A percentile compares a stretch with the other conserved stretches of the same genome.
These are phyloP conservation scores for Clathrospora elynae DNA, from an alignment of 2,329 filamentous ascomycete species.

Conservation along the genomic window DNA sequence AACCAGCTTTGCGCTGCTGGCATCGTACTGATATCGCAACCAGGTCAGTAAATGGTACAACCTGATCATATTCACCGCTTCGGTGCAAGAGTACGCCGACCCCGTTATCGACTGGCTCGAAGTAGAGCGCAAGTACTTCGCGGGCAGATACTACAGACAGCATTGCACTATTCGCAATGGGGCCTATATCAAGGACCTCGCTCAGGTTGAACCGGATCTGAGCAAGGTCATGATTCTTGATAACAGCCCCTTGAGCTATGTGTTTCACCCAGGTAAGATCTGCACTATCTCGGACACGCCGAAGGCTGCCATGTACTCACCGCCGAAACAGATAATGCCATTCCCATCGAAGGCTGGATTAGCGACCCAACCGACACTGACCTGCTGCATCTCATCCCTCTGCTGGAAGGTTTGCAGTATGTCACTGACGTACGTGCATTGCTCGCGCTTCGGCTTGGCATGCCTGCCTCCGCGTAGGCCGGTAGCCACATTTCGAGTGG, in stretches of 20 bases:
- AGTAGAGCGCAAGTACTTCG: conserved; percentile 94
- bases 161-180: conserved; percentile 96
- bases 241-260: conserved; percentile 96
- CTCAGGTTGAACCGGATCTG: conserved; percentile 92
- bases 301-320: conserved; percentile 18
- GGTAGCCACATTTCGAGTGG: conserved; percentile 20
- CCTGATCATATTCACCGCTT: conserved; percentile 93
- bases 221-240: conserved; percentile 99
- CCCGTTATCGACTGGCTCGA: conserved; percentile 99
- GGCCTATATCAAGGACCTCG: conserved; percentile 97
- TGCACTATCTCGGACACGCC: neutral
- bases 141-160: conserved; percentile 90
- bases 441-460: conserved; percentile 84
- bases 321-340: conserved; percentile 79
- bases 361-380: conserved; percentile 97
- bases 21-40: conserved; percentile 22
- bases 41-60: conserved; percentile 98
- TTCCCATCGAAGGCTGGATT: conserved; percentile 99
- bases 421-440: conserved; percentile 93
- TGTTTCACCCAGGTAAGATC: conserved; percentile 90
- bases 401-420: conserved; percentile 94
- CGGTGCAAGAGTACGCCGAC: conserved; percentile 97
- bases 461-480: conserved; percentile 53
- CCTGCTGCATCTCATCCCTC: conserved; percentile 85
- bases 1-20: conserved; percentile 1